These are phyloP conservation scores for Taiwanofungus camphoratus DNA, from an alignment of 1,284 basidiomycete genomes.

Conservation along the genomic window DNA sequence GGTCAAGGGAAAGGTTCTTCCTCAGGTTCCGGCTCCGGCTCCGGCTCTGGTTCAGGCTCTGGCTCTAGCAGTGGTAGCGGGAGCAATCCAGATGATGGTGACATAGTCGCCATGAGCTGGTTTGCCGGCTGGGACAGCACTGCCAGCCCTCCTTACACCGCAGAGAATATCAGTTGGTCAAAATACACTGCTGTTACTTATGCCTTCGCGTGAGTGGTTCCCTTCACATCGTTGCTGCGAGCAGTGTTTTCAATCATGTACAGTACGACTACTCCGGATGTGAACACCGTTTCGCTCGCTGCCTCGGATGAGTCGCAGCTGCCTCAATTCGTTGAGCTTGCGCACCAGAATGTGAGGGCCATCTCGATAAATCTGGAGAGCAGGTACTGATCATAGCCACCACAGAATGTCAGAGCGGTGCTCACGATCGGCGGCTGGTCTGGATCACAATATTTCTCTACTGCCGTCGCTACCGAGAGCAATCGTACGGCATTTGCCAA, in stretches of 20 bases:
- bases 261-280: constrained; percentile 41
- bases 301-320: constrained; percentile 38
- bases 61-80: background rate
- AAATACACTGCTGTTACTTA: constrained; percentile 53
- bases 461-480: constrained; percentile 52
- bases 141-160: constrained; percentile 27
- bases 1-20: background rate
- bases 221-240: background rate
- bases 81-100: background rate
- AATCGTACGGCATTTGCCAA: constrained; percentile 66
- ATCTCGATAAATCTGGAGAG: background rate
- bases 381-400: constrained; percentile 5
- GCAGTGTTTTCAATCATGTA: constrained; percentile 1
- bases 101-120: constrained; percentile 46
- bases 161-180: constrained; percentile 44
- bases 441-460: constrained; percentile 74
- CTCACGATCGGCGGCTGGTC: constrained; percentile 88
- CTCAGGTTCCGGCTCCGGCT: background rate
- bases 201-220: constrained; percentile 49
- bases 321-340: constrained; percentile 46
- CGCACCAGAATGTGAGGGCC: constrained; percentile 47
- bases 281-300: constrained; percentile 35
- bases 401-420: constrained; percentile 60
- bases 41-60: background rate
- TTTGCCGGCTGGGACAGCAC: constrained; percentile 50